A percentile compares a stretch with the other conserved stretches of the same genome.
Evolutionary conservation across 2,329 filamentous ascomycete species (phyloP).

Genomic region (Aureobasidium sp.): DNA sequence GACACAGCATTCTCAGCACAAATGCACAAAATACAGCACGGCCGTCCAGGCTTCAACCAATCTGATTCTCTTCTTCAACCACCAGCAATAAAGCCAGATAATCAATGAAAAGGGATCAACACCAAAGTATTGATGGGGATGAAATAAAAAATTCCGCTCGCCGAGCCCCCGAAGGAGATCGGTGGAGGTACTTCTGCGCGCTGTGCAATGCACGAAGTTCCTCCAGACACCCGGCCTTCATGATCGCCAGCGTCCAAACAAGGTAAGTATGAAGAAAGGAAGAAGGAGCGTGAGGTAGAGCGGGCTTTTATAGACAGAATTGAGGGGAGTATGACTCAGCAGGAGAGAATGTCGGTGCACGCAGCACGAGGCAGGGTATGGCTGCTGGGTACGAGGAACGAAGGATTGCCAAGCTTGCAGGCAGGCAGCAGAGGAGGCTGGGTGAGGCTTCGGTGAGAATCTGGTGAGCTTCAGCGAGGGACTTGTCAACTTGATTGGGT

Average conservation of each 20-base stretch:
- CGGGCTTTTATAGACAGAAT: not conserved
- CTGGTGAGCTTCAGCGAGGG: not conserved
- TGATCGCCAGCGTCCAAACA: constrained; percentile 8
- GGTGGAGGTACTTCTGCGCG: constrained; percentile 8
- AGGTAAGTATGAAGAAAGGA: constrained; percentile 11
- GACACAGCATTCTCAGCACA: not conserved
- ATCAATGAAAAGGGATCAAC: constrained; percentile 12
- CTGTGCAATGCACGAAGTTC: constrained; percentile 17
- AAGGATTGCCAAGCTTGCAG: not conserved
- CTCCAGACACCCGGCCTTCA: constrained; percentile 2
- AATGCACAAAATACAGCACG: not conserved
- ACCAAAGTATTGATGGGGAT: not conserved
- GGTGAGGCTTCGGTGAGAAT: not conserved
- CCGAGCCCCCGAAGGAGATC: constrained; percentile 15
- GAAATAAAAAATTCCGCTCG: constrained; percentile 13
- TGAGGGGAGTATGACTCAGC: not conserved
- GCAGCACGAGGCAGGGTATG: not conserved
- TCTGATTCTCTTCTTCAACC: not conserved
- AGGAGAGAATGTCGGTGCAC: not conserved
- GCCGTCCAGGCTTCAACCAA: no score
- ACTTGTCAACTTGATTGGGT: not conserved
- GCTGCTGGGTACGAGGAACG: not conserved
- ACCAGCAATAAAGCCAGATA: not conserved
- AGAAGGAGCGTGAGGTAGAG: not conserved
- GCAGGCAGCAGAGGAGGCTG: not conserved